These are phyloP conservation scores for Pyrenochaeta sp. DNA, from an alignment of 2,329 filamentous ascomycete species.

Conservation along the genomic window DNA sequence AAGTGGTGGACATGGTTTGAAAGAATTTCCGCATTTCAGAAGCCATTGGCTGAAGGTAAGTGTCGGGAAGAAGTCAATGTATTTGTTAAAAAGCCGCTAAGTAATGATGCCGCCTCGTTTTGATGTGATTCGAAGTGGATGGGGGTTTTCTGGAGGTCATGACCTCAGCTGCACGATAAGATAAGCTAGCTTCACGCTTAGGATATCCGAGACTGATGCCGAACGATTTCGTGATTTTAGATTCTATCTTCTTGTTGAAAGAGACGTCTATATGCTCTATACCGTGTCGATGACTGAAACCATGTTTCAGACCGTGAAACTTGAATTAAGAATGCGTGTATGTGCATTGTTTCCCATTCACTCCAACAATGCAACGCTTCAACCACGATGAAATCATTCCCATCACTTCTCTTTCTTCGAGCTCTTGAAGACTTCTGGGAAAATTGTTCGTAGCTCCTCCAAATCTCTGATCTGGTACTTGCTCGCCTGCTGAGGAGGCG, in stretches of 20 bases:
- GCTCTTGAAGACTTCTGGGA: constrained; percentile 84
- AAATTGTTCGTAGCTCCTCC: constrained; percentile 76
- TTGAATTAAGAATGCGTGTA: neutral
- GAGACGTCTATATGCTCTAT: constrained; percentile 1
- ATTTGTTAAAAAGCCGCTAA: neutral
- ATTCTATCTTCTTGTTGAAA: neutral
- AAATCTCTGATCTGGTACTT: constrained; percentile 79
- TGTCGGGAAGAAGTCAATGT: neutral
- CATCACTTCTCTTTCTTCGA: constrained; percentile 3
- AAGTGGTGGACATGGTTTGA: constrained; percentile 44
- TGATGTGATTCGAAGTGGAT: neutral
- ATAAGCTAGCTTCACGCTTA: constrained; percentile 1
- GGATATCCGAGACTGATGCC: neutral
- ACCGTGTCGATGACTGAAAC: neutral
- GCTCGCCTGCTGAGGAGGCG: constrained; percentile 71
- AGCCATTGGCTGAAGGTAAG: constrained; percentile 25
- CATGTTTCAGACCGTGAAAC: neutral
- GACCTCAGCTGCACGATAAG: constrained; percentile 3
- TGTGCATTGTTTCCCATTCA: neutral
- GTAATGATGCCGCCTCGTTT: neutral
- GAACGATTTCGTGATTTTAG: neutral
- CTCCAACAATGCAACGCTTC: neutral
- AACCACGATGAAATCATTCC: neutral
- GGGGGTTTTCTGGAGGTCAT: neutral
- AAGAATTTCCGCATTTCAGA: constrained; percentile 43